These are phyloP conservation scores for Lactifluus rugatus DNA, from an alignment of 768 basidiomycete genomes.

Conservation along the genomic window DNA sequence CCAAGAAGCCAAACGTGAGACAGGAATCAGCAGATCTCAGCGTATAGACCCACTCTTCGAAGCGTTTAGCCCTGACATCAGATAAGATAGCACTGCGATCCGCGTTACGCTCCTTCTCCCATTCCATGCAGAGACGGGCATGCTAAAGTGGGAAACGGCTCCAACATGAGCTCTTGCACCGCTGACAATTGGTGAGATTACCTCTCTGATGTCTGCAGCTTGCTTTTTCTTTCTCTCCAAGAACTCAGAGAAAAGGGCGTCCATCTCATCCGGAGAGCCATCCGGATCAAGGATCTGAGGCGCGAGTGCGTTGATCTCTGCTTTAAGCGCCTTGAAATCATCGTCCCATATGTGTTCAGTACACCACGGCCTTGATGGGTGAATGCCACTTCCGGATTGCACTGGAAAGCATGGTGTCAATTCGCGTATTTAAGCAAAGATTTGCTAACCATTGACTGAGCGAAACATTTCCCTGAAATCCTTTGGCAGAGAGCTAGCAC, in stretches of 20 bases:
- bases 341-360: slow-evolving; percentile 6
- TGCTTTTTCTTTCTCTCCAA: not conserved
- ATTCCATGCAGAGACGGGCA: not conserved
- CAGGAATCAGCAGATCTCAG: not conserved
- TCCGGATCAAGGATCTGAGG: not conserved
- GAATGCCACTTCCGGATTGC: not conserved
- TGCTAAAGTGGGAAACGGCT: not conserved
- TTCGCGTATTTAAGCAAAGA: not conserved
- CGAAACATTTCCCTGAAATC: slow-evolving; percentile 1
- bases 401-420: not conserved
- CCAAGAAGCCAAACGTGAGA: not conserved
- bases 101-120: slow-evolving; percentile 5
- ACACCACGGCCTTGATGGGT: not conserved
- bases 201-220: not conserved
- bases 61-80: slow-evolving; percentile 7
- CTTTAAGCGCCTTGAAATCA: not conserved
- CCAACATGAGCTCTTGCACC: not conserved
- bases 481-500: not conserved
- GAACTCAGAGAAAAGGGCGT: not conserved
- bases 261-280: not conserved
- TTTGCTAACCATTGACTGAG: not conserved
- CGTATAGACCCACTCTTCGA: slow-evolving; percentile 5
- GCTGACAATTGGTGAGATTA: not conserved
- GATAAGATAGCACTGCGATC: slow-evolving; percentile 9
- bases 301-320: not conserved